Conservation (phyloP, 495 filamentous ascomycete genomes). For the Daldinia vernicosa region DNA sequence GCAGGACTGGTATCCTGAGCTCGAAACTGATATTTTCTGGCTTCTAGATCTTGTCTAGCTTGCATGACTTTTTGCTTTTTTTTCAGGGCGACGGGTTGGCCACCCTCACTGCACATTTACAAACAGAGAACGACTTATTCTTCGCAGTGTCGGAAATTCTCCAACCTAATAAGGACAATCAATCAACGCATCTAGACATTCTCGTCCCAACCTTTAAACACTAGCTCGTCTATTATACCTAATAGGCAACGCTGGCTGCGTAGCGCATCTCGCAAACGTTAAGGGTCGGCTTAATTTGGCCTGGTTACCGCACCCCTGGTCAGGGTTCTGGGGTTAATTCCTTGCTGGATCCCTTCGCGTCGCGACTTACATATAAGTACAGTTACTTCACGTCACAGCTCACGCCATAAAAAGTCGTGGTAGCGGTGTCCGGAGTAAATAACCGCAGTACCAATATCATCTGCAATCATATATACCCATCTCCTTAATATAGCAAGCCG, state of each 20-base stretch:
- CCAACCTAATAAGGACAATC: conserved; percentile 30
- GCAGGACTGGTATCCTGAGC: conserved; percentile 20
- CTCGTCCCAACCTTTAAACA: conserved; percentile 14
- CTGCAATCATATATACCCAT: conserved; percentile 30
- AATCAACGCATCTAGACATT: conserved; percentile 31
- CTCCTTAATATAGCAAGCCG: conserved; percentile 35
- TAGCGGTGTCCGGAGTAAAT: conserved; percentile 21
- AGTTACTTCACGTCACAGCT: conserved; percentile 27
- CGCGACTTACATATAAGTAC: conserved; percentile 34
- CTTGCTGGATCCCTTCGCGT: conserved; percentile 35
- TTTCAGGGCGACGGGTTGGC: neutral
- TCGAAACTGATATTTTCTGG: conserved; percentile 19
- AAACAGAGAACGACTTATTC: conserved; percentile 22
- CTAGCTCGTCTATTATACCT: conserved; percentile 33
- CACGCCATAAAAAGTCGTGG: conserved; percentile 10
- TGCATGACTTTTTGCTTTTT: neutral
- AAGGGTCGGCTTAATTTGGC: conserved; percentile 34
- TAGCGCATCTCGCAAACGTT: conserved; percentile 42
- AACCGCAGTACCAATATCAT: conserved; percentile 31
- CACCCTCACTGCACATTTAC: conserved; percentile 24
- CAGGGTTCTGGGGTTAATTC: conserved; percentile 30
- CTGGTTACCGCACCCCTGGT: conserved; percentile 35
- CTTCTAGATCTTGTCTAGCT: conserved; percentile 9
- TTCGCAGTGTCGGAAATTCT: conserved; percentile 12
- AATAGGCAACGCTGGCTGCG: conserved; percentile 32